Evolutionary conservation across 345 rosid species (phyloP).

Genomic region (Eutrema japonicum): DNA sequence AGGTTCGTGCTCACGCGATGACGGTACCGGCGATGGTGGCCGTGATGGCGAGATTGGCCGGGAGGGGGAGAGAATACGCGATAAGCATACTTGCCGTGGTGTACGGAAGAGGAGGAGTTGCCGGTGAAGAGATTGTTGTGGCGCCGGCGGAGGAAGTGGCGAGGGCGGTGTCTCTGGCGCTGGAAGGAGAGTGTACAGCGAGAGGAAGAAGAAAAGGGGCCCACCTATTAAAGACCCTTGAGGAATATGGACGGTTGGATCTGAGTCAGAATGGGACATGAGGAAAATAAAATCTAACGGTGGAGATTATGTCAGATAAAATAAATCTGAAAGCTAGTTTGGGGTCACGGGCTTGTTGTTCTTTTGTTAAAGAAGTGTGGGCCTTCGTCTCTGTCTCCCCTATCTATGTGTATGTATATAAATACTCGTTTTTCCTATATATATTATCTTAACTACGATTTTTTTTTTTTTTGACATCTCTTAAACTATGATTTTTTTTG

Average conservation of each 20-base stretch:
- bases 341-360: slow-evolving; percentile 50
- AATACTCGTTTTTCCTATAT: slow-evolving; percentile 4
- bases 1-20: slow-evolving; percentile 75
- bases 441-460: background rate
- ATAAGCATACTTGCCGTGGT: slow-evolving; percentile 74
- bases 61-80: slow-evolving; percentile 85
- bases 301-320: slow-evolving; percentile 44
- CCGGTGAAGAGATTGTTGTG: slow-evolving; percentile 38
- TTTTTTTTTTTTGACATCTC: no score
- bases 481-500: background rate
- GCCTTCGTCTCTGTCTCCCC: slow-evolving; percentile 40
- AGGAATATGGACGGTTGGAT: slow-evolving; percentile 68
- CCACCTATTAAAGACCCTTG: slow-evolving; percentile 72
- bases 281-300: slow-evolving; percentile 50
- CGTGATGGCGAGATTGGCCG: slow-evolving; percentile 81
- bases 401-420: slow-evolving; percentile 28
- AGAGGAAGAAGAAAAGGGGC: slow-evolving; percentile 82
- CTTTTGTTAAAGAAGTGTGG: slow-evolving; percentile 46
- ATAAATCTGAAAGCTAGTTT: slow-evolving; percentile 45
- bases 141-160: slow-evolving; percentile 93
- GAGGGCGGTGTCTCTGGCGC: slow-evolving; percentile 75
- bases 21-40: slow-evolving; percentile 93
- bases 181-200: slow-evolving; percentile 76
- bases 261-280: slow-evolving; percentile 48
- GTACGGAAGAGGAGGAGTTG: slow-evolving; percentile 43